These are phyloP conservation scores for Aechmea fasciata DNA, from an alignment of 176 grass and related monocot genomes.

Conservation along the genomic window DNA sequence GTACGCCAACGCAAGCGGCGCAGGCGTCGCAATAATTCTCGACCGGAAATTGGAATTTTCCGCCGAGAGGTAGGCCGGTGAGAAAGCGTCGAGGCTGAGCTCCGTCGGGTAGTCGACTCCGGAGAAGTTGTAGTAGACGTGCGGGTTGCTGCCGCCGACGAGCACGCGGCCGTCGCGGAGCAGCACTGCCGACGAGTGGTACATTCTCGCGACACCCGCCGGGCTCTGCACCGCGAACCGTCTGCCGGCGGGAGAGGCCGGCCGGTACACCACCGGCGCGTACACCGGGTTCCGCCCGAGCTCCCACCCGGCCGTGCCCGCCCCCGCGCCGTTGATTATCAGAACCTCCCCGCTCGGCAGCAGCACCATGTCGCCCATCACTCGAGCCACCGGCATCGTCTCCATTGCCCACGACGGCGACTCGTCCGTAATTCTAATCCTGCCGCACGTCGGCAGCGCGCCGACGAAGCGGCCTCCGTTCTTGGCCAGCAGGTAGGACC, in stretches of 20 bases:
- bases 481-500: slow-evolving; percentile 42
- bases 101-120: slow-evolving; percentile 59
- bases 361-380: slow-evolving; percentile 85
- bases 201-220: slow-evolving; percentile 34
- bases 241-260: slow-evolving; percentile 15
- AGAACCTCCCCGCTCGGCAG: slow-evolving; percentile 63
- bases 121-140: slow-evolving; percentile 71
- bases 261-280: slow-evolving; percentile 43
- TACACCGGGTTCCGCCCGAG: slow-evolving; percentile 29
- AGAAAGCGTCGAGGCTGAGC: slow-evolving; percentile 79
- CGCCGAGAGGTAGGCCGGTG: slow-evolving; percentile 44
- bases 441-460: slow-evolving; percentile 48
- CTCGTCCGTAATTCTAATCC: slow-evolving; percentile 61
- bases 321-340: slow-evolving; percentile 61
- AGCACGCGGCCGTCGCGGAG: slow-evolving; percentile 64
- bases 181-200: slow-evolving; percentile 55
- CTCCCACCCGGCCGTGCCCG: slow-evolving; percentile 70
- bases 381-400: slow-evolving; percentile 63
- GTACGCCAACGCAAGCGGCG: slow-evolving; percentile 15
- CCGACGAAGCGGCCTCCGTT: slow-evolving; percentile 7
- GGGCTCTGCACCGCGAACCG: slow-evolving; percentile 51
- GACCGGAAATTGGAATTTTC: slow-evolving; percentile 38
- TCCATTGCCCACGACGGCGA: slow-evolving; percentile 50
- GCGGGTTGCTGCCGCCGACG: slow-evolving; percentile 75
- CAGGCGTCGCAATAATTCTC: slow-evolving; percentile 28